phyloP scores from a whole-genome alignment of 208 protist species.

The Leishmania gerbilli region DNA sequence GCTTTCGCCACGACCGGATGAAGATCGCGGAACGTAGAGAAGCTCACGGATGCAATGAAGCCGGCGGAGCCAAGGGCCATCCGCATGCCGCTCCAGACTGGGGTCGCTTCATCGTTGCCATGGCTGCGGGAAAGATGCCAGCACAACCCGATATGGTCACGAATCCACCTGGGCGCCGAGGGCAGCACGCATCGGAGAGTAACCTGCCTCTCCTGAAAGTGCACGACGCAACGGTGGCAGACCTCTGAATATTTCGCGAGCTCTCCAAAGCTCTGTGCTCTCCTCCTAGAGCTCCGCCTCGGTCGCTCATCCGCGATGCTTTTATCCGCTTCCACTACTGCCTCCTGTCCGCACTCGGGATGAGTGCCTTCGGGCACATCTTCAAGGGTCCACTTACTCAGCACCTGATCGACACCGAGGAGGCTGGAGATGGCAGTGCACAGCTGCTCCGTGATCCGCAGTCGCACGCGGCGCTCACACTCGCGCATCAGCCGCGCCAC shows the following conservation, averaged over 20 bases:
- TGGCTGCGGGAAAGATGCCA: conserved; percentile 5
- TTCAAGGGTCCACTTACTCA: not conserved
- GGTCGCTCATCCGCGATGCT: not conserved
- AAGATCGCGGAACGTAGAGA: not conserved
- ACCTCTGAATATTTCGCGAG: not conserved
- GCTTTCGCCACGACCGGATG: conserved; percentile 14
- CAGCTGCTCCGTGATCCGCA: not conserved
- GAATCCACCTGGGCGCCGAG: conserved; percentile 5
- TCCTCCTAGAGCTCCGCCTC: not conserved
- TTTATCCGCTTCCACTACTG: not conserved
- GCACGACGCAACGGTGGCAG: conserved; percentile 2
- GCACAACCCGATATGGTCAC: conserved; percentile 1
- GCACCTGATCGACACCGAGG: not conserved
- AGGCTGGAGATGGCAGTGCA: not conserved
- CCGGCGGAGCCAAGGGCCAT: conserved; percentile 10
- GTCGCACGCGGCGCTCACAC: conserved; percentile 6
- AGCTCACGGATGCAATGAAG: not conserved
- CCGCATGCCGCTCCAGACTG: not conserved
- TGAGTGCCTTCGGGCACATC: not conserved
- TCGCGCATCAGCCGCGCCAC: conserved; percentile 23
- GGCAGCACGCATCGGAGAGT: not conserved
- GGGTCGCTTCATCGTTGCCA: not conserved
- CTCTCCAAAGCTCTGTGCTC: not conserved
- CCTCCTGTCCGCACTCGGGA: not conserved
- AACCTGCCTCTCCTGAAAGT: not conserved